Evolutionary conservation across 768 basidiomycete species (phyloP).

Genomic region (Mycena kentingensis): DNA sequence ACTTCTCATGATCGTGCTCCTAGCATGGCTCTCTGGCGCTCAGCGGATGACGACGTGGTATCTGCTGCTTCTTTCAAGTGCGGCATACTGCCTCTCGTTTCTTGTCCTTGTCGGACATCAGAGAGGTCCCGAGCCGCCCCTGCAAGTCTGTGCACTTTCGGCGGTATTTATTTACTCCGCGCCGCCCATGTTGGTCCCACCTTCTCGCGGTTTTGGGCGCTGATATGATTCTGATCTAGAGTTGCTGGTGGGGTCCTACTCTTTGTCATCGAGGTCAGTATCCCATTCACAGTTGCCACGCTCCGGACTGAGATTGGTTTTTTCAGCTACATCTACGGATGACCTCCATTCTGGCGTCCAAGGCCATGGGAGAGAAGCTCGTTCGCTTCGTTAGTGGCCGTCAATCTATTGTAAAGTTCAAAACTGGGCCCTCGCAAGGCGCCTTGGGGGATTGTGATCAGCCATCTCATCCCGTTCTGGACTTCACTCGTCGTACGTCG

Average conservation of each 20-base stretch:
- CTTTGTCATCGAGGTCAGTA: conserved; percentile 7
- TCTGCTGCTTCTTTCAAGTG: background rate
- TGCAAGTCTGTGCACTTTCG: background rate
- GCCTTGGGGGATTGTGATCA: background rate
- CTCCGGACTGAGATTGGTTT: no score
- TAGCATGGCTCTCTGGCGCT: no score
- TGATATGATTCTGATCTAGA: background rate
- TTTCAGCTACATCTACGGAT: conserved; percentile 1
- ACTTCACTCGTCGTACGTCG: background rate
- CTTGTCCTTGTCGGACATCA: conserved; percentile 6
- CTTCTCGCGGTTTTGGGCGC: background rate
- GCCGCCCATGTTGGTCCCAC: conserved; percentile 1
- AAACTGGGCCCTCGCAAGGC: background rate
- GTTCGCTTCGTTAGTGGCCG: background rate
- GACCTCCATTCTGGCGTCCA: background rate
- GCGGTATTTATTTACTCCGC: conserved; percentile 5
- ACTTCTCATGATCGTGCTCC: no score
- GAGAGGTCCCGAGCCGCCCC: background rate
- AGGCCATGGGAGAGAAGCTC: background rate
- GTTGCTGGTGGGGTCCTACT: background rate
- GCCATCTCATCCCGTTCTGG: conserved; percentile 3
- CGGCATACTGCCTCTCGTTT: conserved; percentile 1
- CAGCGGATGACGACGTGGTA: conserved; percentile 9
- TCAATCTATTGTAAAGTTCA: background rate
- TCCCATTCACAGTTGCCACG: no score